Conservation (phyloP, 2,329 filamentous ascomycete species). For the Monosporascus sp. region DNA sequence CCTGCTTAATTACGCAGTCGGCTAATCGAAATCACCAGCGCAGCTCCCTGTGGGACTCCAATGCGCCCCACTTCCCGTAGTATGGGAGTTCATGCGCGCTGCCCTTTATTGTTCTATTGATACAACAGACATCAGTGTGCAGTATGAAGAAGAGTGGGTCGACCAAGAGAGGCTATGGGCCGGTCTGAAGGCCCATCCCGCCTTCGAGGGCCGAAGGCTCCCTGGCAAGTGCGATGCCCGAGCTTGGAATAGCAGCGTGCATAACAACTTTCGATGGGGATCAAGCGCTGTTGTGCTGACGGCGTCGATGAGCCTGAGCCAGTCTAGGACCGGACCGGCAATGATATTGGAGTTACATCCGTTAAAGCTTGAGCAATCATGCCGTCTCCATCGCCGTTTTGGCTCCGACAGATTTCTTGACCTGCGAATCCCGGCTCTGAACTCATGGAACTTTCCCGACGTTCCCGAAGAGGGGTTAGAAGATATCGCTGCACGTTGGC, state of each 20-base stretch:
- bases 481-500: constrained; percentile 31
- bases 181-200: constrained; percentile 27
- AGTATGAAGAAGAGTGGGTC: constrained; percentile 33
- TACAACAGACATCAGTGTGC: constrained; percentile 17
- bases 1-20: neutral
- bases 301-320: constrained; percentile 31
- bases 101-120: constrained; percentile 37
- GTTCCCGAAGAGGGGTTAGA: constrained; percentile 23
- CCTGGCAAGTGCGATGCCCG: constrained; percentile 34
- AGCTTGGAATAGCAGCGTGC: constrained; percentile 37
- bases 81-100: constrained; percentile 43
- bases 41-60: constrained; percentile 31
- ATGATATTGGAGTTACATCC: constrained; percentile 40
- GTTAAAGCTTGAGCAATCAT: constrained; percentile 37
- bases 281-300: constrained; percentile 33
- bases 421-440: constrained; percentile 39
- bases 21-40: constrained; percentile 19
- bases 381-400: constrained; percentile 45
- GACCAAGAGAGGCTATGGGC: constrained; percentile 35
- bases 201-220: constrained; percentile 35
- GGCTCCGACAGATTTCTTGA: constrained; percentile 50
- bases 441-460: constrained; percentile 17
- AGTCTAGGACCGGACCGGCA: constrained; percentile 25
- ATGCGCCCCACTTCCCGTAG: constrained; percentile 36
- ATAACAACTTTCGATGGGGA: constrained; percentile 22